Evolutionary conservation across 1,139 yeast genomes (phyloP).

Genomic region (Candida sojae): DNA sequence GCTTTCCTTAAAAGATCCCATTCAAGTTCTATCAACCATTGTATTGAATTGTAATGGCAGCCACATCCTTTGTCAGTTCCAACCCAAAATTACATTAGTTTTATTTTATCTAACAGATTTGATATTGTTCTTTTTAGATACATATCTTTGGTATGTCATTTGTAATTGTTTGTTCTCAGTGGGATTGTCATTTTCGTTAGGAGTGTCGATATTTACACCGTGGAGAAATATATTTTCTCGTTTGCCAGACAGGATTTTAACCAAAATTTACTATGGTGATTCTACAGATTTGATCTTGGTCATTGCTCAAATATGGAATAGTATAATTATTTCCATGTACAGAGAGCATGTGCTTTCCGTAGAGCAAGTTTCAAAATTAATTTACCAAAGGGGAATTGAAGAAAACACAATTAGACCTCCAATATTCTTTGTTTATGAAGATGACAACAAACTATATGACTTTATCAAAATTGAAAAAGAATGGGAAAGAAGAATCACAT

Average conservation of each 20-base stretch:
- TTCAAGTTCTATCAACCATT: slow-evolving; percentile 63
- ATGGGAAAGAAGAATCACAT: slow-evolving; percentile 79
- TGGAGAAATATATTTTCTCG: slow-evolving; percentile 81
- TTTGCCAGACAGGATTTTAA: slow-evolving; percentile 70
- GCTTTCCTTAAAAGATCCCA: slow-evolving; percentile 76
- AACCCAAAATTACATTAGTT: slow-evolving; percentile 56
- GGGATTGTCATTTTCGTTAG: slow-evolving; percentile 66
- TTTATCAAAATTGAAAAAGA: slow-evolving; percentile 60
- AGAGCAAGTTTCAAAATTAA: slow-evolving; percentile 63
- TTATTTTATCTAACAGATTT: slow-evolving; percentile 67
- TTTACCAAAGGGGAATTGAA: slow-evolving; percentile 46
- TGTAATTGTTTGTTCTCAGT: slow-evolving; percentile 78
- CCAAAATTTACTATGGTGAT: slow-evolving; percentile 58
- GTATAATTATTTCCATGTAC: slow-evolving; percentile 72
- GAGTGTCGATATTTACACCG: slow-evolving; percentile 82
- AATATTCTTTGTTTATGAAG: slow-evolving; percentile 72
- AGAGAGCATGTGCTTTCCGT: slow-evolving; percentile 75
- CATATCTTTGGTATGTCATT: slow-evolving; percentile 86
- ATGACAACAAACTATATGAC: slow-evolving; percentile 49
- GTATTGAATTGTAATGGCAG: slow-evolving; percentile 64
- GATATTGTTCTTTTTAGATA: slow-evolving; percentile 76
- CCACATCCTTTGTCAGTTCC: slow-evolving; percentile 54
- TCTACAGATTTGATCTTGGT: slow-evolving; percentile 43
- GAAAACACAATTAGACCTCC: slow-evolving; percentile 55
- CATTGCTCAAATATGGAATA: slow-evolving; percentile 81